These are phyloP conservation scores for Calonectria pteridis DNA, from an alignment of 2,329 filamentous ascomycete species.

Conservation along the genomic window DNA sequence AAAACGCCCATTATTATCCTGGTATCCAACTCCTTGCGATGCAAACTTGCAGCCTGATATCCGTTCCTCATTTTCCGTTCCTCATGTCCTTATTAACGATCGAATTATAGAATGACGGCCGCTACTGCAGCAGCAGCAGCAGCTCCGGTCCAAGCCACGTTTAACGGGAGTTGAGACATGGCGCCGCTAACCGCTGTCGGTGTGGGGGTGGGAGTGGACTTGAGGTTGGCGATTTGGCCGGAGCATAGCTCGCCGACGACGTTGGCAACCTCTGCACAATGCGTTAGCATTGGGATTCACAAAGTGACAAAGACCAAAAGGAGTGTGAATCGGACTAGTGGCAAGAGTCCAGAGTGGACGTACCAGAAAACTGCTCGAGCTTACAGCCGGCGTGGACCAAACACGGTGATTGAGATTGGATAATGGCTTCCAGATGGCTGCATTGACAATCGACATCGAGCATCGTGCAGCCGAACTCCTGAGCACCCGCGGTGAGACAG, in stretches of 20 bases:
- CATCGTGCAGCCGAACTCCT: conserved; percentile 49
- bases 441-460: conserved; percentile 56
- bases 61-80: not conserved
- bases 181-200: conserved; percentile 15
- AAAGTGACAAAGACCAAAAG: not conserved
- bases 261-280: conserved; percentile 2
- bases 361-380: conserved; percentile 53
- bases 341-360: conserved; percentile 19
- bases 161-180: not conserved
- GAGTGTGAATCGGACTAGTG: no score
- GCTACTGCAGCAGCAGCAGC: conserved; percentile 16
- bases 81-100: not conserved
- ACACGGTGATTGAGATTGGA: conserved; percentile 50
- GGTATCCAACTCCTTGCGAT: conserved; percentile 18
- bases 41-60: not conserved
- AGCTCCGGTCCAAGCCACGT: conserved; percentile 23
- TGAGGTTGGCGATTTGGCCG: conserved; percentile 12
- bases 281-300: not conserved
- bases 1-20: conserved; percentile 8
- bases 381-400: conserved; percentile 50
- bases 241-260: conserved; percentile 24
- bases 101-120: conserved; percentile 17
- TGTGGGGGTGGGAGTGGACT: conserved; percentile 11
- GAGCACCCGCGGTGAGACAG: conserved; percentile 51
- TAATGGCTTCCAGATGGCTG: conserved; percentile 50